These are phyloP conservation scores for Russula virescens DNA, from an alignment of 768 basidiomycete species.

Conservation along the genomic window DNA sequence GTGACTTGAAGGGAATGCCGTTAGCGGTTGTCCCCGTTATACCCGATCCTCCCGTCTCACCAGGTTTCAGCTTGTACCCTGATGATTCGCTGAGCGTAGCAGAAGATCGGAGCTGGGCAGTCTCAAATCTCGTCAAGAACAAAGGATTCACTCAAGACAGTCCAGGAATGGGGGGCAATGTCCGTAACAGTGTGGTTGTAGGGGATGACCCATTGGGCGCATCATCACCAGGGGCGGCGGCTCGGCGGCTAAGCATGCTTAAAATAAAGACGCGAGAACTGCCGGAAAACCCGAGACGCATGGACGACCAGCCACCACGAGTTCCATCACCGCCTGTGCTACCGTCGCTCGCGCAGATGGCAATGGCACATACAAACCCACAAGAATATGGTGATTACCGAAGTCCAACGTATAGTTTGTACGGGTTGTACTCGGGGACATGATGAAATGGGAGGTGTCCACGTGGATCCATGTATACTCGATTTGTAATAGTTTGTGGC, in stretches of 20 bases:
- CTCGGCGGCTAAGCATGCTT: slow-evolving; percentile 10
- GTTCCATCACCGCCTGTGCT: slow-evolving; percentile 75
- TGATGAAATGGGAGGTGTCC: slow-evolving; percentile 42
- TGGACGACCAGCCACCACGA: slow-evolving; percentile 60
- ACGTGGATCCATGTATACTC: slow-evolving; percentile 16
- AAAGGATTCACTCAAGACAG: neutral
- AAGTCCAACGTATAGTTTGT: slow-evolving; percentile 81
- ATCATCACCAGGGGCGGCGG: neutral
- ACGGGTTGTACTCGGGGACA: slow-evolving; percentile 58
- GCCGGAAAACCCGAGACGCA: slow-evolving; percentile 32
- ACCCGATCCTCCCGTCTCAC: slow-evolving; percentile 35
- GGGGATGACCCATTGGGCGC: neutral
- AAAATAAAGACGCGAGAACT: slow-evolving; percentile 23
- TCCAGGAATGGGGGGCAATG: slow-evolving; percentile 25
- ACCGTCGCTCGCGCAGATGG: slow-evolving; percentile 76
- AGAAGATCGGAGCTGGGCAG: slow-evolving; percentile 33
- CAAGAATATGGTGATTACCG: slow-evolving; percentile 61
- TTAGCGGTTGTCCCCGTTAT: slow-evolving; percentile 34
- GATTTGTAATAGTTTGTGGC: slow-evolving; percentile 4
- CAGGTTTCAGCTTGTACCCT: slow-evolving; percentile 60
- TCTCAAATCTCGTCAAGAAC: slow-evolving; percentile 21
- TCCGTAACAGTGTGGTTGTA: neutral
- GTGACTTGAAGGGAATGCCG: slow-evolving; percentile 34
- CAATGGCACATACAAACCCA: slow-evolving; percentile 54
- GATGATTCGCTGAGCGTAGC: slow-evolving; percentile 67